These are phyloP conservation scores for Saccharomyces mikatae DNA, from an alignment of 805 yeast genomes.

Conservation along the genomic window DNA sequence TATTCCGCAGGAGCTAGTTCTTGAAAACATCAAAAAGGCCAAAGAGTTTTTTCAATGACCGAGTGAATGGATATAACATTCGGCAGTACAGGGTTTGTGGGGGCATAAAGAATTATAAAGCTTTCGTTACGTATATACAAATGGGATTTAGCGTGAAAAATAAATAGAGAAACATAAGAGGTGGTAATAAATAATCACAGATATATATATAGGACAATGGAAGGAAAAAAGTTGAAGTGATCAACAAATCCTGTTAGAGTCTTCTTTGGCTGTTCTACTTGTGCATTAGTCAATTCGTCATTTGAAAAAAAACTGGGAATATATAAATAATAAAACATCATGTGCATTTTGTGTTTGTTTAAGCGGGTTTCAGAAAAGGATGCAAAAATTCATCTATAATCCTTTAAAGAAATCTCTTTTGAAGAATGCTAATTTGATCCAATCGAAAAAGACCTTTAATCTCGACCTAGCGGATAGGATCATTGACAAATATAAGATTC, in stretches of 20 bases:
- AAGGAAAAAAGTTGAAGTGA: neutral
- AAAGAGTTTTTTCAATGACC: conserved; percentile 41
- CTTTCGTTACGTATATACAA: neutral
- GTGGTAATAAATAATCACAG: conserved; percentile 1
- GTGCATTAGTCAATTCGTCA: neutral
- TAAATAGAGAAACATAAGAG: neutral
- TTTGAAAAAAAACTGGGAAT: neutral
- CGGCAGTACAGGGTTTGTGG: neutral
- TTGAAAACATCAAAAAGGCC: conserved; percentile 52
- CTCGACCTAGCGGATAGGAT: conserved; percentile 80
- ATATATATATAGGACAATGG: neutral
- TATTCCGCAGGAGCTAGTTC: conserved; percentile 32
- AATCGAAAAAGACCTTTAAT: conserved; percentile 76
- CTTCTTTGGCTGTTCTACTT: neutral
- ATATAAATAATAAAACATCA: neutral
- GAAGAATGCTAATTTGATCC: conserved; percentile 80
- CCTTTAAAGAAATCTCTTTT: conserved; percentile 93
- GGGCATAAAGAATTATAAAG: neutral
- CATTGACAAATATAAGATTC: conserved; percentile 85
- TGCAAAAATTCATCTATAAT: conserved; percentile 30
- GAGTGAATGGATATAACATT: neutral
- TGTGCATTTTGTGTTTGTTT: neutral
- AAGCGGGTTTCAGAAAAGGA: neutral
- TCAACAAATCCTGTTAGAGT: neutral
- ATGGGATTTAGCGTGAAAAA: neutral